phyloP scores from a whole-genome alignment of 768 basidiomycete genomes.

The Tubosaeta sp. region DNA sequence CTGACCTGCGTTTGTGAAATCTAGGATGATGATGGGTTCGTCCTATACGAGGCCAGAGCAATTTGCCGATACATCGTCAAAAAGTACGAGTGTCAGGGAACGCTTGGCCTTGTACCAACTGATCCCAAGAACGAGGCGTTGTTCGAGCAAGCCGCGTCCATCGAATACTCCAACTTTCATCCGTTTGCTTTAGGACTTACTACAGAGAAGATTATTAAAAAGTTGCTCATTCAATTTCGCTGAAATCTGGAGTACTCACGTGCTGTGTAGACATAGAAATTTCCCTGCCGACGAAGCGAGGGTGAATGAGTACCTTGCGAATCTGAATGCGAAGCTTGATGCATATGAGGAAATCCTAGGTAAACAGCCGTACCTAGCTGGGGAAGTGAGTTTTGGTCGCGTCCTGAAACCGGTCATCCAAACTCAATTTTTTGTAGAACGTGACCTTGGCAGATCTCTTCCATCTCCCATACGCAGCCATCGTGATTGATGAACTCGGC shows the following conservation, averaged over 20 bases:
- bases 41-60: slow-evolving; percentile 24
- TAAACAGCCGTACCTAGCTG: slow-evolving; percentile 52
- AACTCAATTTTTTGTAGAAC: slow-evolving; percentile 23
- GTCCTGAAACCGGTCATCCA: not conserved
- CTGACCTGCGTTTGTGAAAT: not conserved
- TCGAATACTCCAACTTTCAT: slow-evolving; percentile 43
- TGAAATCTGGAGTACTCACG: not conserved
- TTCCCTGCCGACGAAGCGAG: slow-evolving; percentile 18
- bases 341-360: slow-evolving; percentile 50
- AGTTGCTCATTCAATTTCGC: slow-evolving; percentile 33
- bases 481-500: slow-evolving; percentile 21
- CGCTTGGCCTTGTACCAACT: slow-evolving; percentile 14
- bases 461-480: slow-evolving; percentile 39
- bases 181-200: slow-evolving; percentile 39
- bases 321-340: slow-evolving; percentile 39
- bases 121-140: slow-evolving; percentile 11
- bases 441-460: slow-evolving; percentile 44
- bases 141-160: slow-evolving; percentile 22
- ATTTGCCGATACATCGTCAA: slow-evolving; percentile 31
- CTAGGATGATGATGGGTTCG: slow-evolving; percentile 31
- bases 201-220: slow-evolving; percentile 48
- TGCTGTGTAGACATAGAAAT: slow-evolving; percentile 3
- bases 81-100: slow-evolving; percentile 24
- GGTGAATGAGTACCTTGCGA: slow-evolving; percentile 19
- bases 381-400: slow-evolving; percentile 38